Evolutionary conservation across 2,329 filamentous ascomycete species (phyloP).

Genomic region (Aureobasidium sp.): DNA sequence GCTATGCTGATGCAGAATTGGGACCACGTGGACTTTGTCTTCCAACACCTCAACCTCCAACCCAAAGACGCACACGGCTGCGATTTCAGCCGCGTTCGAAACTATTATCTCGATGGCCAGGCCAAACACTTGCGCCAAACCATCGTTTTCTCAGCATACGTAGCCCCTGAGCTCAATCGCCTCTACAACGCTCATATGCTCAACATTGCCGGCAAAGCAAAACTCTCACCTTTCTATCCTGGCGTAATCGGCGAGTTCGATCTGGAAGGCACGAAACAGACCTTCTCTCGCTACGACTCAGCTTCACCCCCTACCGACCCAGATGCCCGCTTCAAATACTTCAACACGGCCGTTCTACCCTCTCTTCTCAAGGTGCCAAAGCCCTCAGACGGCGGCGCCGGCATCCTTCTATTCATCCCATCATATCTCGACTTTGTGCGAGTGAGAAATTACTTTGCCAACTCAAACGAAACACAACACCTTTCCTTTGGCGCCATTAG

Average conservation of each 20-base stretch:
- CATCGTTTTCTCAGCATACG: conserved; percentile 70
- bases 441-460: conserved; percentile 85
- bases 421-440: conserved; percentile 94
- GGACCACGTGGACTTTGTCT: conserved; percentile 90
- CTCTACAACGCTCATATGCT: conserved; percentile 68
- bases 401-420: conserved; percentile 82
- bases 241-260: conserved; percentile 65
- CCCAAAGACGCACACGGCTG: conserved; percentile 85
- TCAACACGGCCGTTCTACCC: conserved; percentile 73
- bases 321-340: conserved; percentile 84
- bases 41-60: conserved; percentile 83
- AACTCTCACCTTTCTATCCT: conserved; percentile 59
- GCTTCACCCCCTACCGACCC: conserved; percentile 66
- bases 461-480: conserved; percentile 49
- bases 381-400: conserved; percentile 46
- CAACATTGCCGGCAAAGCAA: conserved; percentile 74
- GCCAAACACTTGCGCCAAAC: conserved; percentile 79
- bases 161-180: conserved; percentile 80
- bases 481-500: conserved; percentile 74
- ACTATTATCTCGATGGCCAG: conserved; percentile 88
- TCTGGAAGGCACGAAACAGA: conserved; percentile 63
- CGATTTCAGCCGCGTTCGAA: conserved; percentile 83
- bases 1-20: conserved; percentile 96
- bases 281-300: conserved; percentile 79
- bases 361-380: conserved; percentile 62